Evolutionary conservation across 192 early-diverging fungal species (phyloP).

Genomic region (Podila epicladia): DNA sequence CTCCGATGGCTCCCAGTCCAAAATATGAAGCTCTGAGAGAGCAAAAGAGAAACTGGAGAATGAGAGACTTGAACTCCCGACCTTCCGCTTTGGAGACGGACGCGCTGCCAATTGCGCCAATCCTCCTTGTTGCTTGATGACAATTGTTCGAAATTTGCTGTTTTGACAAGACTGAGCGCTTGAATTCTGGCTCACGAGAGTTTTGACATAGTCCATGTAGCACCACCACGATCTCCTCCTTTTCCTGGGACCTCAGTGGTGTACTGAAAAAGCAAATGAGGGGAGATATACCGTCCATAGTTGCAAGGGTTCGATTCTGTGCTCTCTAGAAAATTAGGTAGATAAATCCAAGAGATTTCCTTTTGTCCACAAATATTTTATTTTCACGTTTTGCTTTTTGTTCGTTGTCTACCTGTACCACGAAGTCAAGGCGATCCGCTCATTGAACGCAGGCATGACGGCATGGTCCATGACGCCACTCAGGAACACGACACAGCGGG

Average conservation of each 20-base stretch:
- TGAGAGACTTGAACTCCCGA: constrained; percentile 37
- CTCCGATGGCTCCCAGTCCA: background rate
- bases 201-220: background rate
- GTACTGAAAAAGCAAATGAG: no score
- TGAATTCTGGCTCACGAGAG: no score
- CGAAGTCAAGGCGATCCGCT: constrained; percentile 58
- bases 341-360: no score
- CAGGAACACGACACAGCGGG: constrained; percentile 59
- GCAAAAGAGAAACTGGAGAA: constrained; percentile 15
- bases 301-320: no score
- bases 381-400: no score
- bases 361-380: no score
- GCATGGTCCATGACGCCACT: constrained; percentile 70
- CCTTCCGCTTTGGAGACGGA: constrained; percentile 40
- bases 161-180: background rate
- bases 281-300: no score
- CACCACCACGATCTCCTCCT: no score
- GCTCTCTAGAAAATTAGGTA: no score
- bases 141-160: background rate
- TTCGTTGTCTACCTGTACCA: constrained; percentile 53
- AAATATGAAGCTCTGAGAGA: background rate
- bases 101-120: constrained; percentile 39
- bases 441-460: constrained; percentile 53
- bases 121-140: constrained; percentile 6
- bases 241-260: no score